Evolutionary conservation across 177 flowering plant species (phyloP), one percentile per base, ranked within the genome.

Genomic region (Vitis hybrid): DNA sequence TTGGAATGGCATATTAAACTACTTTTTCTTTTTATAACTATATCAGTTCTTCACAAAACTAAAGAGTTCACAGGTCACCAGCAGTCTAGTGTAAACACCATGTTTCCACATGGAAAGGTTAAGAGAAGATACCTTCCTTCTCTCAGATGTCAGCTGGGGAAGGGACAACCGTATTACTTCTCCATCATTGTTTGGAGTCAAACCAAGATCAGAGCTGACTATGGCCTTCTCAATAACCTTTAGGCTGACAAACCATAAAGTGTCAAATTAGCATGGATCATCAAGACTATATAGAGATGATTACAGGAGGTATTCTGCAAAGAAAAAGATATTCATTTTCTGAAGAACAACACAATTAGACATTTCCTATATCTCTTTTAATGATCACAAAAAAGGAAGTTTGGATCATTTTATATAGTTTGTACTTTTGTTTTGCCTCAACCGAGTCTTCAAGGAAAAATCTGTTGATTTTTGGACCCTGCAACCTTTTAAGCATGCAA

Each of bases 181-280:
- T 54, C 98, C 99, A 74, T 96, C 99, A 78, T 93, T 96, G 69
- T 77, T 93, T 58, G 98, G 97, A 73, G 89, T 90, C 76, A 92
- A 60, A 80, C 93, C 93, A 77, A 89, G 85, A 81, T 86, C 85
- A 73, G 97, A 88, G 71, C n/a, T 80, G 35, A 96, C 97, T 46
- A 96, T 84, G 58, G 97, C 99, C 83, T 96, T 96, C 88, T 96
- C 99, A 74, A 96, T 92, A 55, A 78, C 71, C 82, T 93, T 96
- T 76, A 96, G 85, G 78, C 97, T 93, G 91, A 71, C 78, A 72
- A 65, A 62, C 9, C 11, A 60, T 66, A 12, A 10, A 32, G 24
- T 2, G 54, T n/a, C 59, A 73, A 21, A 49, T 12, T 0, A 64
- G 5, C 12, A 14, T 24, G 27, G 6, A 63, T 50, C 46, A 10